Evolutionary conservation across 768 basidiomycete genomes (phyloP).

Genomic region (Tubosaeta brunneosetosa): DNA sequence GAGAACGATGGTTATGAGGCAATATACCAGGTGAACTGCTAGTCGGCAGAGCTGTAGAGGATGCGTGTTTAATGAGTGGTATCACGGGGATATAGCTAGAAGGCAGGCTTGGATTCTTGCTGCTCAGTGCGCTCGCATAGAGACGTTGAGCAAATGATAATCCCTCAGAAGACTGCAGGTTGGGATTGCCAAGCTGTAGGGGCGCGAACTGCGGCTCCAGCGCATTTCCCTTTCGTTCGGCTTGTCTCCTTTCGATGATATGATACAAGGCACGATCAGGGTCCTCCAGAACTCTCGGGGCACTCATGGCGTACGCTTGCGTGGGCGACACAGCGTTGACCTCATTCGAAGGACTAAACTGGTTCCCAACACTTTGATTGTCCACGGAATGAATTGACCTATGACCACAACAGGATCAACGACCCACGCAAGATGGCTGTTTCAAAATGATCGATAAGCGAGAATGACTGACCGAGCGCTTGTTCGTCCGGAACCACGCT

Average conservation of each 20-base stretch:
- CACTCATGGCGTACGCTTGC: constrained; percentile 16
- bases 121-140: constrained; percentile 38
- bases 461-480: background rate
- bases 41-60: background rate
- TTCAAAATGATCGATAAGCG: background rate
- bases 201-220: constrained; percentile 1
- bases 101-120: constrained; percentile 8
- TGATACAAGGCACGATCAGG: constrained; percentile 9
- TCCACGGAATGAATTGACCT: constrained; percentile 1
- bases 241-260: constrained; percentile 18
- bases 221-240: background rate
- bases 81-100: constrained; percentile 2
- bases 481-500: background rate
- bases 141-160: constrained; percentile 39
- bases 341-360: too few relatives aligned
- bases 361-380: background rate
- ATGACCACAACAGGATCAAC: constrained; percentile 1
- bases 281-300: constrained; percentile 6
- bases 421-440: background rate
- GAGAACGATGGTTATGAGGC: background rate
- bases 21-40: background rate
- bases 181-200: background rate
- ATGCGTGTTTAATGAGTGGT: background rate
- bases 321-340: constrained; percentile 13
- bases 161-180: constrained; percentile 5